These are phyloP conservation scores for Eustoma russellianum DNA, from an alignment of 257 asterid species.

Conservation along the genomic window DNA sequence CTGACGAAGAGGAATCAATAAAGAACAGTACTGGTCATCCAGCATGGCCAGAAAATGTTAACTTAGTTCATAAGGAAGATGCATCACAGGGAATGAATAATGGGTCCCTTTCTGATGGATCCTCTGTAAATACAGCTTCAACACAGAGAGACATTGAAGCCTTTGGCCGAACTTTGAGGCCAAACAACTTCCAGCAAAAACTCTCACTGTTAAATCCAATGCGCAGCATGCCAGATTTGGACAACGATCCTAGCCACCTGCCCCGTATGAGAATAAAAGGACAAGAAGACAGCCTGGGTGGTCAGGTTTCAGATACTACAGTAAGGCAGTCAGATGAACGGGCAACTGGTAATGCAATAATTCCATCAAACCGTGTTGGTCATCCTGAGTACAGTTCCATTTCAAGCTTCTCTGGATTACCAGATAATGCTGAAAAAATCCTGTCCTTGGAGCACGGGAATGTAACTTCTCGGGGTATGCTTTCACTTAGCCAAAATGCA, in stretches of 20 bases:
- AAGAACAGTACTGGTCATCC: constrained; percentile 32
- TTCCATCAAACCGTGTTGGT: constrained; percentile 26
- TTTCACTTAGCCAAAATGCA: constrained; percentile 20
- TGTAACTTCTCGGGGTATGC: constrained; percentile 32
- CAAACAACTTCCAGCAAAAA: constrained; percentile 40
- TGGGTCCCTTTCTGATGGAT: constrained; percentile 29
- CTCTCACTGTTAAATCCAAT: constrained; percentile 47
- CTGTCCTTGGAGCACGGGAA: constrained; percentile 37
- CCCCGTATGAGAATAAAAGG: constrained; percentile 58
- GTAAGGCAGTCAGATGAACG: constrained; percentile 33
- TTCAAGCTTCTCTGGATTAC: constrained; percentile 29
- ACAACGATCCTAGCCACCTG: constrained; percentile 47
- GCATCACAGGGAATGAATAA: constrained; percentile 31
- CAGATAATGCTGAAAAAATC: constrained; percentile 28
- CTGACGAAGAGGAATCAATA: constrained; percentile 30
- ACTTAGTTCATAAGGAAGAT: constrained; percentile 20
- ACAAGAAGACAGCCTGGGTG: constrained; percentile 29
- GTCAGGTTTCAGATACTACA: constrained; percentile 20
- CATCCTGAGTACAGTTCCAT: constrained; percentile 35
- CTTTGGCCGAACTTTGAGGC: constrained; percentile 73
- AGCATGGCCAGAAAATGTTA: constrained; percentile 20
- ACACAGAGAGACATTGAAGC: constrained; percentile 61
- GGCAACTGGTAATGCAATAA: constrained; percentile 27
- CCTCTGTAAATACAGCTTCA: constrained; percentile 54
- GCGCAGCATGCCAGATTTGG: constrained; percentile 36